Evolutionary conservation across 371 early-diverging fungal species (phyloP), one percentile per base, ranked within the genome.

Genomic region (Scutellospora calospora): DNA sequence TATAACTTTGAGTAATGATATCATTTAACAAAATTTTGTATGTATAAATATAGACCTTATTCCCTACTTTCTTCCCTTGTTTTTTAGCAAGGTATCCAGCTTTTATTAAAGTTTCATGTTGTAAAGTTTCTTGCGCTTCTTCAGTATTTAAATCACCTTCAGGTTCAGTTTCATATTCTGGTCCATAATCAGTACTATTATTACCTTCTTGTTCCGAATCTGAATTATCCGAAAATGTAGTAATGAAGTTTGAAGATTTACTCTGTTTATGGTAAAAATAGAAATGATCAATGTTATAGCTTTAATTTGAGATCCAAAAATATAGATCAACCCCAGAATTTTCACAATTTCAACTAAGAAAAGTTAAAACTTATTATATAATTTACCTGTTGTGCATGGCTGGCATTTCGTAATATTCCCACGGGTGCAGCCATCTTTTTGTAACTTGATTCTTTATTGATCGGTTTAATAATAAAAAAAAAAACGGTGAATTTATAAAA

Each of bases 21-120:
- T 3, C 2, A 57, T 22, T 57, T 57, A 57, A 57, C 25, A 8
- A 57, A 57, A 22, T 57, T 14, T 57, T 55, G 20, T 57, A 57
- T n/a, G 20, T 57, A 57, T 57, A 22, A 22, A 57, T 57, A 22
- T 22, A 22, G 20, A 57, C 57, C 57, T 14, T 41, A 59, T 33
- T n/a, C 75, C 81, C 81, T 85, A 92, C 93, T 83, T 92, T 89
- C 85, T 91, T 91, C 55, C 54, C 79, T 79, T 55, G 57, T 57
- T 57, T 66, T 69, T 79, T 66, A 45, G 6, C 20, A 35, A 79
- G 68, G 54, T 79, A 79, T 33, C 79, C 79, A 0, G 79, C 20
- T 57, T 79, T 79, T 51, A 79, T 68, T 68, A 79, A 54, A 45
- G 66, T 33, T 31, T 79, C 79, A 69, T 66, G 66, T 49, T 63